Percentiles rank a stretch among this genome's conserved stretches.
Evolutionary conservation across 352 stramenopile genomes (phyloP).

Genomic region (Phytophthora pistaciae): DNA sequence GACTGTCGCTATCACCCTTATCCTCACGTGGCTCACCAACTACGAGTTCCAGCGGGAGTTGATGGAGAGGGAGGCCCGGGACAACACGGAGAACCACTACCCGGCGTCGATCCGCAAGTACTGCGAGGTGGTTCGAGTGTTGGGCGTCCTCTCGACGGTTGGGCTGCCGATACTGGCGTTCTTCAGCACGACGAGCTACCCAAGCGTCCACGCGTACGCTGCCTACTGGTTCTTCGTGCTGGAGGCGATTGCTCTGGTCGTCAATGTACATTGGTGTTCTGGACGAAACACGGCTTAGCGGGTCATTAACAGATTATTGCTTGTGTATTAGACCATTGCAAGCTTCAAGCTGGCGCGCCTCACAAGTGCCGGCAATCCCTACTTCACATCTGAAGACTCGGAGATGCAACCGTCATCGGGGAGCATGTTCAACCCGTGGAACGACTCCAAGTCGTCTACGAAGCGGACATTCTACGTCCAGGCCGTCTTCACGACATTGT

Average conservation of each 20-base stretch:
- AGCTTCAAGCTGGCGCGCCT: constrained; percentile 42
- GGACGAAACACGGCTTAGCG: neutral
- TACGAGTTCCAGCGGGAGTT: constrained; percentile 51
- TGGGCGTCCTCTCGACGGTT: constrained; percentile 43
- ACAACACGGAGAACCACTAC: constrained; percentile 14
- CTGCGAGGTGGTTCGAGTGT: constrained; percentile 27
- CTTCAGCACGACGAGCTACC: constrained; percentile 69
- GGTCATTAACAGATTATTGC: neutral
- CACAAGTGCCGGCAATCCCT: constrained; percentile 8
- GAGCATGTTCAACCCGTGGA: constrained; percentile 20
- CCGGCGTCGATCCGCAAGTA: constrained; percentile 20
- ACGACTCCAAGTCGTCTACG: constrained; percentile 29
- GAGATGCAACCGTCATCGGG: neutral
- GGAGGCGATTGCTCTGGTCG: constrained; percentile 59
- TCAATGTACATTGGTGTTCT: constrained; percentile 48
- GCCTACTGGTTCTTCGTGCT: constrained; percentile 83
- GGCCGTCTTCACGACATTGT: constrained; percentile 46
- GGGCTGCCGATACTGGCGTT: constrained; percentile 60
- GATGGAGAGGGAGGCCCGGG: constrained; percentile 16
- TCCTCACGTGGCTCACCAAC: constrained; percentile 56
- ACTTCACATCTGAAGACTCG: constrained; percentile 15
- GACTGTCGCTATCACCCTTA: constrained; percentile 40
- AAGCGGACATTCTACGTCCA: constrained; percentile 52
- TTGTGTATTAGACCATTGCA: constrained; percentile 32
- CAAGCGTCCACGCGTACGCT: constrained; percentile 61